phyloP scores from a whole-genome alignment of 306 rosid species.

The Dryas octopetala region DNA sequence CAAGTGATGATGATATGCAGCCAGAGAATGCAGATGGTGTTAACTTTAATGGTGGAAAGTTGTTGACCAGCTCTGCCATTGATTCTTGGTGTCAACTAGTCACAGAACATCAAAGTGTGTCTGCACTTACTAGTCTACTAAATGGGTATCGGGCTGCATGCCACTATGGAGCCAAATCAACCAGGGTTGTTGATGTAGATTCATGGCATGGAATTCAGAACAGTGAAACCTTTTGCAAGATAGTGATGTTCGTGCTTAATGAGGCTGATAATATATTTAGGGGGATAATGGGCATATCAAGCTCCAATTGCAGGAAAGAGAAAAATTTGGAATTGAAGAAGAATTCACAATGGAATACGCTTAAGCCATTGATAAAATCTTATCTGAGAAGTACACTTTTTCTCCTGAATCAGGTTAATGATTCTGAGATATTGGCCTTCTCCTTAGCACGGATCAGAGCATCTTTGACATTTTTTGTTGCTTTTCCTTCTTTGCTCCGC shows the following conservation, averaged over 20 bases:
- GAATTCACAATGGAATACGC: conserved; percentile 56
- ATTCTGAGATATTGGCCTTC: conserved; percentile 68
- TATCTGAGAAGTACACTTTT: conserved; percentile 72
- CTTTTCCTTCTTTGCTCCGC: conserved; percentile 65
- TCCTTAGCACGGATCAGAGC: conserved; percentile 63
- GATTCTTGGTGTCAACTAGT: conserved; percentile 60
- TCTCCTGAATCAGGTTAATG: conserved; percentile 70
- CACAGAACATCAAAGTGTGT: conserved; percentile 47
- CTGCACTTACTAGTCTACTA: conserved; percentile 64
- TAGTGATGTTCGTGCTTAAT: conserved; percentile 58
- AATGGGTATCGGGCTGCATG: conserved; percentile 80
- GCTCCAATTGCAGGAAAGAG: conserved; percentile 58
- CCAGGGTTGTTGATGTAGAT: conserved; percentile 31
- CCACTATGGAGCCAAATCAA: conserved; percentile 54
- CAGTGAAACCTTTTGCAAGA: conserved; percentile 56
- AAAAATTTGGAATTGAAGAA: conserved; percentile 58
- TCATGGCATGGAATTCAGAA: conserved; percentile 44
- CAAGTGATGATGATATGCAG: conserved; percentile 30
- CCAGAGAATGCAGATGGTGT: conserved; percentile 27
- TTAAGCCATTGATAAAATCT: conserved; percentile 66
- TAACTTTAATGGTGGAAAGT: conserved; percentile 32
- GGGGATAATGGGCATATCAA: conserved; percentile 56
- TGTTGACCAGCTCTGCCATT: conserved; percentile 46
- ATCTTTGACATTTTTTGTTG: conserved; percentile 53
- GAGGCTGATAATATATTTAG: conserved; percentile 75